Percentiles rank a stretch among this genome's conserved stretches.
Evolutionary conservation across 768 basidiomycete species (phyloP).

Genomic region (Ephemerocybe angulata): DNA sequence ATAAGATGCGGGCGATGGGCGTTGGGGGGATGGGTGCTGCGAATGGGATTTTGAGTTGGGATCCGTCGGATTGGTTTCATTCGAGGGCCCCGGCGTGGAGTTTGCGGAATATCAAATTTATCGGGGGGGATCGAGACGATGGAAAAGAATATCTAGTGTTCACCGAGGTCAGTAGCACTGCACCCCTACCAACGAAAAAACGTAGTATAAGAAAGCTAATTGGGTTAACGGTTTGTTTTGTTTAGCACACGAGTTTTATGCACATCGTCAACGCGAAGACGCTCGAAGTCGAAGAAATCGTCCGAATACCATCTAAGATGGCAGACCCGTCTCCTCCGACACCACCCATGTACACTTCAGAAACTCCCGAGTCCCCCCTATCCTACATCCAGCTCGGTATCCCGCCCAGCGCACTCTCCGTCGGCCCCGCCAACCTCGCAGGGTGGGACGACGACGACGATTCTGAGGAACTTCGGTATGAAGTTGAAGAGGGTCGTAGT

Average conservation of each 20-base stretch:
- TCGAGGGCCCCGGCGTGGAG: slow-evolving; percentile 15
- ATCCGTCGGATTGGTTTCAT: slow-evolving; percentile 16
- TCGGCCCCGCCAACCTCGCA: not conserved
- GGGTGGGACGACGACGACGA: too few species aligned
- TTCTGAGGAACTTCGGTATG: too few species aligned
- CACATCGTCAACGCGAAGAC: slow-evolving; percentile 16
- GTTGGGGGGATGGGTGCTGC: slow-evolving; percentile 5
- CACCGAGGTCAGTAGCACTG: slow-evolving; percentile 9
- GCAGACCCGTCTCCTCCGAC: slow-evolving; percentile 1
- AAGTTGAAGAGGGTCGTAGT: too few species aligned
- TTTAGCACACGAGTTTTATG: slow-evolving; percentile 14
- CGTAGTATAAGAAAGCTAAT: too few species aligned
- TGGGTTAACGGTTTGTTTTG: not conserved
- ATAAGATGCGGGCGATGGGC: slow-evolving; percentile 15
- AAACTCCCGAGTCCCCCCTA: not conserved
- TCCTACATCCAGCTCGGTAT: slow-evolving; percentile 9
- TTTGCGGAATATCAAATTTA: slow-evolving; percentile 15
- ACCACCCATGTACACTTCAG: slow-evolving; percentile 3
- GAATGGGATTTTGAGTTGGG: slow-evolving; percentile 12
- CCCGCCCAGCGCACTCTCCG: not conserved
- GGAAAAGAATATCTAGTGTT: slow-evolving; percentile 15
- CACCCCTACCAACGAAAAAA: too few species aligned
- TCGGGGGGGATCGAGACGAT: slow-evolving; percentile 12
- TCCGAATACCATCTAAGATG: slow-evolving; percentile 10
- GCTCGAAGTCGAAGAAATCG: slow-evolving; percentile 13